Base-by-base conservation (phyloP, 2,329 filamentous ascomycete genomes). In the Talaromyces albobiverticillius region DNA sequence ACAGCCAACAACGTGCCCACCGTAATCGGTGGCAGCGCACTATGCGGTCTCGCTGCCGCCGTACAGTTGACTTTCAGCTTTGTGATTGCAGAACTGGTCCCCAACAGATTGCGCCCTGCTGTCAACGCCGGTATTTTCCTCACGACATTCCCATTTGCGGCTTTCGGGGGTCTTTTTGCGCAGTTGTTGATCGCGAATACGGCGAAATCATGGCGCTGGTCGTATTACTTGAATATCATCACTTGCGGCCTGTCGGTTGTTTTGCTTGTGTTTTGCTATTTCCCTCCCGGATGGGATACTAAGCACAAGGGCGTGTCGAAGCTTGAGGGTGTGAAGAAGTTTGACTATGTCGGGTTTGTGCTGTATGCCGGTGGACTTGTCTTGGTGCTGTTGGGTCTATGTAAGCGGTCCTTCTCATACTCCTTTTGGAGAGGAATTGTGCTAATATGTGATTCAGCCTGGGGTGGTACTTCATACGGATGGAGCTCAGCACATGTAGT, bases 191-290 rank as follows among this genome's bases (percentile, higher is more conserved):
- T 77, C 53, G 54, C 68, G 22, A 68, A 76, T 46, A 79, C 77
- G 1, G 62, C 59, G 3, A 61, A 69, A 3, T 64, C 67, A 16
- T 82, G 79, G 78, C 69, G 79, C 38, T 79, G 77, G 76, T 72
- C 66, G 53, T 82, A 77, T 62, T 80, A 77, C 59, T 60, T 81
- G 3, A 74, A 73, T 53, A 75, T 76, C 59, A 76, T 79, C 50
- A 66, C 76, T 53, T 71, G 67, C 32, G 68, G 66, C n/a, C 54
- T 76, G 20, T 66, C 72, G 10, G 59, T 76, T 2, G 60, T 69
- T 1, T 67, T 78, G 6, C 79, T 73, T 54, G 64, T 66, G 31
- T 67, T 77, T 57, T 74, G 76, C 53, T 81, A 80, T 63, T 72
- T 74, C 57, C 78, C 76, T 22, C 77, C 79, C 0, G 72, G 70